Evolutionary conservation across 31 red algal genomes (phyloP).

Genomic region (Odonthalia washingtoniensis): DNA sequence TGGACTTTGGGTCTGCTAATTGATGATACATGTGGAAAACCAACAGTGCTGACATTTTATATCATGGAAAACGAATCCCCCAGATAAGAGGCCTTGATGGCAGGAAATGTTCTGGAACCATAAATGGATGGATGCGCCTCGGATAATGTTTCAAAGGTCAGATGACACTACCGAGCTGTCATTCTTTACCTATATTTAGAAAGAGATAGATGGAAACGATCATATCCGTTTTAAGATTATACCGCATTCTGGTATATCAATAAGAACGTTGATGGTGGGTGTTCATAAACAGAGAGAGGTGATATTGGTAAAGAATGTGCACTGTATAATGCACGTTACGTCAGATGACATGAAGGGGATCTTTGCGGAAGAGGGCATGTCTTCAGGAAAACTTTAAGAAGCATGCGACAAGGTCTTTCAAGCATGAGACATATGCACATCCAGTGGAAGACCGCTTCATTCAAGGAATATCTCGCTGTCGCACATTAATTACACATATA

Average conservation of each 20-base stretch:
- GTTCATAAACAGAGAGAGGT: background rate
- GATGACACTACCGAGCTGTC: background rate
- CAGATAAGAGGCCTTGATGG: conserved; percentile 11
- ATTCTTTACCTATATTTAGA: conserved; percentile 13
- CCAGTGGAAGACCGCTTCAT: too few species aligned
- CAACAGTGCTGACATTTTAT: conserved; percentile 7
- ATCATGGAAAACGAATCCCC: background rate
- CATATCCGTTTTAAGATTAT: background rate
- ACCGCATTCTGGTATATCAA: background rate
- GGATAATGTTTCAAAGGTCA: background rate
- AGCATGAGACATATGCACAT: too few species aligned
- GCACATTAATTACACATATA: conserved; percentile 16
- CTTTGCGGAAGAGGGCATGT: too few species aligned
- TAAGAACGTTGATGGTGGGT: background rate
- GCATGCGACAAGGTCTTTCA: too few species aligned
- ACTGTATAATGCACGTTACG: too few species aligned
- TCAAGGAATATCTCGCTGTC: background rate
- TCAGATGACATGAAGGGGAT: too few species aligned
- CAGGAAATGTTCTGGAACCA: background rate
- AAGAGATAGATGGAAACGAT: conserved; percentile 13
- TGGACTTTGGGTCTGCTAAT: background rate
- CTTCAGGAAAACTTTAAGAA: too few species aligned
- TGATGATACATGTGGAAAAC: conserved; percentile 11
- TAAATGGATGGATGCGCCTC: background rate
- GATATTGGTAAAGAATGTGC: background rate